Evolutionary conservation across 1,284 basidiomycete species (phyloP), one percentile per base, ranked within the genome.

Genomic region (Papiliotrema nemorosa): DNA sequence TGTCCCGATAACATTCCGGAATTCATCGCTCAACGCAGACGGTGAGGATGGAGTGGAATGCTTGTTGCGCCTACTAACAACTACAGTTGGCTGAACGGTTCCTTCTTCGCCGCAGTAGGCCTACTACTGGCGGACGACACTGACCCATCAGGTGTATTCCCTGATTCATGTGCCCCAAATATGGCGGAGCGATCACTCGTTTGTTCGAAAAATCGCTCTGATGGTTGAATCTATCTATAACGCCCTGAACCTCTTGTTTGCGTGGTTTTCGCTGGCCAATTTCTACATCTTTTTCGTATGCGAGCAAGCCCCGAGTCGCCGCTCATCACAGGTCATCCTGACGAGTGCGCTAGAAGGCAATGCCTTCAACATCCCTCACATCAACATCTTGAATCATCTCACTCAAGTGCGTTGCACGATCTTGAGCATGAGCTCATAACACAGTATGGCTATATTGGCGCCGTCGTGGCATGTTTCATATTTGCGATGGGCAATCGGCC

Each of bases 401-500:
- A 79, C 84, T 49, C 87, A 88, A 76, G 86, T 87, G 64, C 46
- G 77, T 46, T 5, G 5, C n/a, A n/a, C n/a, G n/a, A n/a, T n/a
- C n/a, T n/a, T n/a, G n/a, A n/a, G n/a, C n/a, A n/a, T n/a, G n/a
- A n/a, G n/a, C n/a, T n/a, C n/a, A n/a, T n/a, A n/a, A n/a, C n/a
- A n/a, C 37, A 97, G 85, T 97, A 92, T 70, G 75, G 85, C 27
- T 87, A 96, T 79, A 82, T 85, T 3, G 88, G 87, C 2, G 82
- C 90, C 33, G 81, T 97, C 16, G 81, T 93, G 16, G 85, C 88
- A 0, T 88, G 86, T 62, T 97, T 98, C 79, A 79, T 97, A 18
- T 88, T 98, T 70, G 88, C 90, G 0, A 93, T 98, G 88, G 94
- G 96, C 4, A 98, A 97, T 72, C 85, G 91, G 56, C 94, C 94